Evolutionary conservation across 768 basidiomycete species (phyloP).

Genomic region (Pleurotus tuoliensis): DNA sequence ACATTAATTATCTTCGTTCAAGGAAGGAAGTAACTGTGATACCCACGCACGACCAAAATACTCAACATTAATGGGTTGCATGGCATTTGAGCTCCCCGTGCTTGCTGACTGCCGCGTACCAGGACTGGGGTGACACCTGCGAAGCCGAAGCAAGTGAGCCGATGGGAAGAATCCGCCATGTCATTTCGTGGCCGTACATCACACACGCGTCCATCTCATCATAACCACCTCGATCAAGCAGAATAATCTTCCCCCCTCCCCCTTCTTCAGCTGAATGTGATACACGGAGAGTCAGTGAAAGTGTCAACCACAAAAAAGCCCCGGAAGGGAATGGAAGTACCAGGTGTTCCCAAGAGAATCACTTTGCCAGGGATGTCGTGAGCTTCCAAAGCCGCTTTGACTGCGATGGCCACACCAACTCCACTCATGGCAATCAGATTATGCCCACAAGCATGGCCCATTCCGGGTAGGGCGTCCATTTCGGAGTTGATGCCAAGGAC

Average conservation of each 20-base stretch:
- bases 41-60: conserved; percentile 71
- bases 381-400: conserved; percentile 63
- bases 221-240: conserved; percentile 76
- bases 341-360: conserved; percentile 75
- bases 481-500: conserved; percentile 79
- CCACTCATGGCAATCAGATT: conserved; percentile 81
- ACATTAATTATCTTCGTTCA: conserved; percentile 9
- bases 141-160: background rate
- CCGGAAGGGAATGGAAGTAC: conserved; percentile 26
- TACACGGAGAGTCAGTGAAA: conserved; percentile 7
- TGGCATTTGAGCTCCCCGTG: conserved; percentile 53
- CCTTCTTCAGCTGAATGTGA: conserved; percentile 62
- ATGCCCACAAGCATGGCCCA: conserved; percentile 75
- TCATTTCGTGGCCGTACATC: conserved; percentile 42
- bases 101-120: conserved; percentile 50
- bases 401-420: conserved; percentile 68
- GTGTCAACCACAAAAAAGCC: background rate
- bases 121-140: conserved; percentile 70
- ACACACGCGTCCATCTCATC: conserved; percentile 77
- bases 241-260: conserved; percentile 72
- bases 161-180: too few relatives aligned
- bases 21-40: conserved; percentile 8
- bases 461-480: conserved; percentile 60
- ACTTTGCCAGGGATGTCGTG: conserved; percentile 64
- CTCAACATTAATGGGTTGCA: conserved; percentile 64